Percentiles rank a stretch among this genome's conserved stretches.
Conservation (phyloP, 208 protist species). For the Crithidia acanthocephali region DNA sequence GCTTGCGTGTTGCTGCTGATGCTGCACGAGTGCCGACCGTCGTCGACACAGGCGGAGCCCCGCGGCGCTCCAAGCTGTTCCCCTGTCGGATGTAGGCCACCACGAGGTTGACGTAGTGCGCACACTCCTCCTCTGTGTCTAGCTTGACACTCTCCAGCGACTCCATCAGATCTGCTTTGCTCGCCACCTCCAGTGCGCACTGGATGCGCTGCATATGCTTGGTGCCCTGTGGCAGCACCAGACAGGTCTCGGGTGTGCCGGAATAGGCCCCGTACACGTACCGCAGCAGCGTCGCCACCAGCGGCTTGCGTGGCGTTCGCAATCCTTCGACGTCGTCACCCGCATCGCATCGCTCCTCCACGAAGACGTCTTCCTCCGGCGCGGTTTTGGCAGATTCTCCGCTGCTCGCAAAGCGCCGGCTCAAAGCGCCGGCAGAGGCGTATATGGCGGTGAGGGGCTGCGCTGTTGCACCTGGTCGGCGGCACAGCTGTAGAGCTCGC, state of each 20-base stretch:
- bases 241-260: not conserved
- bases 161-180: not conserved
- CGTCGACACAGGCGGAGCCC: not conserved
- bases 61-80: constrained; percentile 9
- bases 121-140: constrained; percentile 8
- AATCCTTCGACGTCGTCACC: not conserved
- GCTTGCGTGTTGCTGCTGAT: constrained; percentile 7
- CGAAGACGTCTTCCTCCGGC: not conserved
- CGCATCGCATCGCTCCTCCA: not conserved
- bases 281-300: constrained; percentile 14
- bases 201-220: constrained; percentile 4
- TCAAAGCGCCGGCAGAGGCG: not conserved
- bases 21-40: constrained; percentile 9
- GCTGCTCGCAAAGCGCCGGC: not conserved
- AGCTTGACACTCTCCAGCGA: not conserved
- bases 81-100: constrained; percentile 35
- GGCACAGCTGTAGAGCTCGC: not conserved
- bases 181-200: constrained; percentile 10
- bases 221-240: constrained; percentile 13
- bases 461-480: not conserved
- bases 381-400: not conserved
- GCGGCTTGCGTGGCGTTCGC: not conserved
- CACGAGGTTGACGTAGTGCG: constrained; percentile 22
- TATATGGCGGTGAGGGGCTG: not conserved
- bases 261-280: constrained; percentile 18